Base-by-base conservation (phyloP, 1,284 basidiomycete species). In the Cystobasidium pallidum region DNA sequence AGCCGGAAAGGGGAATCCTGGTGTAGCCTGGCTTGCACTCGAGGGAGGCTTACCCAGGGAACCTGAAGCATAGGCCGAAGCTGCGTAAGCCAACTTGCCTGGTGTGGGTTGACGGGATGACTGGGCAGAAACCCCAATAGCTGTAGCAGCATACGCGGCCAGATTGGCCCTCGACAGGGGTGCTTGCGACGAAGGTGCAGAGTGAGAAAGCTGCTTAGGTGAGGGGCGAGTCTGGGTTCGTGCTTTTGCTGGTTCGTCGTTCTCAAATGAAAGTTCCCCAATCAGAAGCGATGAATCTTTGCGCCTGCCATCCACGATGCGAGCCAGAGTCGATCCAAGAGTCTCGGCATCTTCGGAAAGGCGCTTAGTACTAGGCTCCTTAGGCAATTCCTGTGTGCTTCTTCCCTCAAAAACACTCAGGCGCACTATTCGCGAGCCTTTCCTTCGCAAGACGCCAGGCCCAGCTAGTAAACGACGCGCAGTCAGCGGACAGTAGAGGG, bases 201-300 rank as follows among this genome's bases (percentile, higher is more conserved):
- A 43, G 19, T 24, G 30, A 62, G 28, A 45, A n/a, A 6, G 19
- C 24, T 30, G 36, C 3, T 26, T 43, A 26, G 64, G 32, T 2
- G 34, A 11, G 7, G 39, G 15, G 3, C 19, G 45, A n/a, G 17
- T 24, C 10, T 55, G 36, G 13, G 61, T 30, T 21, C 15, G 30
- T 26, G 61, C 47, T 32, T 47, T 71, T 15, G 36, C 45, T 21
- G 68, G 68, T 10, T 55, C 51, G 19, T 64, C 49, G 28, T 71
- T 64, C 39, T 71, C 68, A 30, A 71, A 71, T 3, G 61, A 55
- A 4, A 71, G 55, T 26, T 71, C 68, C 13, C 68, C 68, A 30
- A 71, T 71, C 2, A 43, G 34, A 8, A 51, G 59, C 1, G 47
- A 36, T 15, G 68, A 59, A 13, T 30, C 68, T 64, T 71, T 71